These are phyloP conservation scores for Agrocybe chaxingu DNA, from an alignment of 768 basidiomycete genomes.

Conservation along the genomic window DNA sequence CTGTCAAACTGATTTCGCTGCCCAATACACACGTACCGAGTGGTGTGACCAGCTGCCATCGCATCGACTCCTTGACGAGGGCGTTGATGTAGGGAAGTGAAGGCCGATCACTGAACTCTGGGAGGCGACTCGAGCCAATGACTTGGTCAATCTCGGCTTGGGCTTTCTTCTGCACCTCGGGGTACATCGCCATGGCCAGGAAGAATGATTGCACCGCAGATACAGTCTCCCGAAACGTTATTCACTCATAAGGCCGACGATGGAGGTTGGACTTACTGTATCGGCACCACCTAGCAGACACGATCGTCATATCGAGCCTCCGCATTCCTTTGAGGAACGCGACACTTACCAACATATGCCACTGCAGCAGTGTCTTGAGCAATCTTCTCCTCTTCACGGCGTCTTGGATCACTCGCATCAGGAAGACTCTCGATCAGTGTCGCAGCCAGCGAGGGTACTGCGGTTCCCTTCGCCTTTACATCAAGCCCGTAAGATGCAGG, in stretches of 20 bases:
- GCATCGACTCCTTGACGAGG: constrained; percentile 15
- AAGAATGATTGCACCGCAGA: constrained; percentile 20
- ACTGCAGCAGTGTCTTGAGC: constrained; percentile 11
- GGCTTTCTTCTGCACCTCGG: constrained; percentile 22
- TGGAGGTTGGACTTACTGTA: constrained; percentile 13
- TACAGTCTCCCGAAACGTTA: constrained; percentile 14
- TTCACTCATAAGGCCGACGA: background rate
- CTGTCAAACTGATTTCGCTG: background rate
- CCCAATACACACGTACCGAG: constrained; percentile 8
- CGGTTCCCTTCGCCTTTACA: constrained; percentile 2
- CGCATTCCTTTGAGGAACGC: too few relatives aligned
- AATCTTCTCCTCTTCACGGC: constrained; percentile 8
- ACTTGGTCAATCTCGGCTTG: constrained; percentile 23
- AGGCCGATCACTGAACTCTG: constrained; percentile 21
- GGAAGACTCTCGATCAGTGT: constrained; percentile 10
- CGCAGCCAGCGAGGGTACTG: constrained; percentile 3
- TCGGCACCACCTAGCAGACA: constrained; percentile 14
- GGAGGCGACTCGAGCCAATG: constrained; percentile 20
- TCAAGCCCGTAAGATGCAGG: background rate
- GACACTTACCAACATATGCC: constrained; percentile 15
- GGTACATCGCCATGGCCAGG: constrained; percentile 21
- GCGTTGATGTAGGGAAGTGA: constrained; percentile 20
- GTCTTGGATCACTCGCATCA: constrained; percentile 4
- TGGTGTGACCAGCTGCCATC: constrained; percentile 14
- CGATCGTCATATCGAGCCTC: too few relatives aligned